phyloP scores from a whole-genome alignment of 495 filamentous ascomycete genomes.

The Neurospora discreta region DNA sequence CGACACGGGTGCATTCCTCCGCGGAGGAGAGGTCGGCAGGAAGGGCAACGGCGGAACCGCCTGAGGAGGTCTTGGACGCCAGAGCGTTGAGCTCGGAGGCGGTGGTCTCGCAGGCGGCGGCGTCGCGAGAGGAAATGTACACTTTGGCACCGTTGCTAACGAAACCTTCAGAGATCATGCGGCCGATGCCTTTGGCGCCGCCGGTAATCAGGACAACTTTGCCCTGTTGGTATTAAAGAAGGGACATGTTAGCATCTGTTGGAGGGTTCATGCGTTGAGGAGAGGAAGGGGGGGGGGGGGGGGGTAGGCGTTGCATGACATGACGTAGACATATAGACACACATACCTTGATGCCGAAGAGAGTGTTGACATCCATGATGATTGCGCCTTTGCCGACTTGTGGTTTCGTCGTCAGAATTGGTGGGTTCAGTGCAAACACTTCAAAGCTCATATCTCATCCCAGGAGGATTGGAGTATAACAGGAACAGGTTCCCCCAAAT shows the following conservation, averaged over 20 bases:
- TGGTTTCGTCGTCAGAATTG: background rate
- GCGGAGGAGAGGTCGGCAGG: constrained; percentile 26
- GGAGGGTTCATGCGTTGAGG: background rate
- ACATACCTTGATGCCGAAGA: constrained; percentile 53
- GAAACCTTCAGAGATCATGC: constrained; percentile 76
- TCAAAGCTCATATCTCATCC: background rate
- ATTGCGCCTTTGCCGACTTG: background rate
- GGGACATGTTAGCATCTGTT: background rate
- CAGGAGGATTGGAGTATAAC: background rate
- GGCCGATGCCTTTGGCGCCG: constrained; percentile 50
- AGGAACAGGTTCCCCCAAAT: background rate
- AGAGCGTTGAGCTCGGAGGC: constrained; percentile 18
- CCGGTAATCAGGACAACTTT: constrained; percentile 34
- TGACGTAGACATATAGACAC: constrained; percentile 3
- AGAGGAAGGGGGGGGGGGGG: too few relatives aligned
- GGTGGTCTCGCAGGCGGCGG: constrained; percentile 22
- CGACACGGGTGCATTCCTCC: constrained; percentile 49
- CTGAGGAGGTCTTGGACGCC: background rate
- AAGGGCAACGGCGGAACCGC: constrained; percentile 23
- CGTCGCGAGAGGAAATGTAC: constrained; percentile 68
- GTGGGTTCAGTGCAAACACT: background rate
- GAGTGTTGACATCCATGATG: constrained; percentile 42
- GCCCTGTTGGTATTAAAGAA: constrained; percentile 11
- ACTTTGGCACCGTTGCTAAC: constrained; percentile 70
- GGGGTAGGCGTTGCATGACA: background rate